These are phyloP conservation scores for Pseudogymnoascus sp. DNA, from an alignment of 2,329 filamentous ascomycete genomes.

Conservation along the genomic window DNA sequence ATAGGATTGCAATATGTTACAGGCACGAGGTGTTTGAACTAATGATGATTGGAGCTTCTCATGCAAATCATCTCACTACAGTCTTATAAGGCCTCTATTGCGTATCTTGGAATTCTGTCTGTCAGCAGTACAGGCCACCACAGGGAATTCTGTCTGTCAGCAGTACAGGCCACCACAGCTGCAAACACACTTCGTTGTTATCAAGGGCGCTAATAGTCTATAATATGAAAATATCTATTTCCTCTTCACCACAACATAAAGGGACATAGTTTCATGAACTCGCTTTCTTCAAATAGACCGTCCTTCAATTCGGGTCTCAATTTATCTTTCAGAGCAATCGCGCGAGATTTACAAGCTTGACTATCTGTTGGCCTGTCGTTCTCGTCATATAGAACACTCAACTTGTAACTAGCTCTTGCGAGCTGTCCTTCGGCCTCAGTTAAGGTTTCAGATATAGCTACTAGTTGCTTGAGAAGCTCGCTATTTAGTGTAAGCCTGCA, in stretches of 20 bases:
- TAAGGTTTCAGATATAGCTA: not conserved
- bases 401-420: slow-evolving; percentile 10
- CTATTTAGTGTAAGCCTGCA: not conserved
- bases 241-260: slow-evolving; percentile 11
- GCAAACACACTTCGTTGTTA: no score
- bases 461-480: slow-evolving; percentile 9
- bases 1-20: not conserved
- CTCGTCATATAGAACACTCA: slow-evolving; percentile 6
- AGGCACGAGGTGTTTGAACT: not conserved
- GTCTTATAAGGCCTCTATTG: not conserved
- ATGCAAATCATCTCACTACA: not conserved
- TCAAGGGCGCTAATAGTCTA: not conserved
- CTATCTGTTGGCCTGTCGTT: not conserved
- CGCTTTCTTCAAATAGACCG: not conserved
- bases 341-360: not conserved
- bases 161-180: no score
- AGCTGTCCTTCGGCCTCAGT: slow-evolving; percentile 7
- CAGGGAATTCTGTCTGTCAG: no score
- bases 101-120: no score
- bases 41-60: not conserved
- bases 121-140: no score
- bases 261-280: slow-evolving; percentile 13
- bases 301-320: not conserved
- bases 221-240: not conserved
- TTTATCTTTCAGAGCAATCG: slow-evolving; percentile 8